Evolutionary conservation across 306 rosid genomes (phyloP).

Genomic region (Acacia acuminata): DNA sequence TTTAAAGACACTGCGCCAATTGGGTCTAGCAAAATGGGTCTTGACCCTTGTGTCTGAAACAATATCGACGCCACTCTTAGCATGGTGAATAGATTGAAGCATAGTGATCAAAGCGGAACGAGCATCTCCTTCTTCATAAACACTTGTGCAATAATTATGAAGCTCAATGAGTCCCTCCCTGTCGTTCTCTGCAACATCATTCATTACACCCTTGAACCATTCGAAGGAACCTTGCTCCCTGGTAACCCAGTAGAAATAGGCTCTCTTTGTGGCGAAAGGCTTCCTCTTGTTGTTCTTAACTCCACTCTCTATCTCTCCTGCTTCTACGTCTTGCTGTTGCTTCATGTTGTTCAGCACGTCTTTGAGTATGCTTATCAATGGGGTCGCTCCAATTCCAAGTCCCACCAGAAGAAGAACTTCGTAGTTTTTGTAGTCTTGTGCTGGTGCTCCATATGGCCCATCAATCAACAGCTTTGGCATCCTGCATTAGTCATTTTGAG

Average conservation of each 20-base stretch:
- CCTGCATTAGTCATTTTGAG: constrained; percentile 37
- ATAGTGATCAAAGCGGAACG: constrained; percentile 79
- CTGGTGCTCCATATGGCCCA: constrained; percentile 94
- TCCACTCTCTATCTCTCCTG: constrained; percentile 35
- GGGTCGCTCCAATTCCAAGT: constrained; percentile 89
- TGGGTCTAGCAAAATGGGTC: constrained; percentile 82
- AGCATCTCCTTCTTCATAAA: constrained; percentile 88
- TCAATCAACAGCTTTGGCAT: constrained; percentile 75
- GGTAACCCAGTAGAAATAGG: constrained; percentile 93
- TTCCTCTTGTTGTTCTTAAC: constrained; percentile 44
- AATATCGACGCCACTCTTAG: constrained; percentile 68
- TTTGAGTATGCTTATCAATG: constrained; percentile 79
- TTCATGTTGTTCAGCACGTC: constrained; percentile 82
- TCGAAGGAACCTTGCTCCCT: constrained; percentile 86
- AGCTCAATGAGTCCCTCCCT: constrained; percentile 66
- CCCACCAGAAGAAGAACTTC: constrained; percentile 87
- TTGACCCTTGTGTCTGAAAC: constrained; percentile 82
- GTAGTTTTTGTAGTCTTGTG: constrained; percentile 86
- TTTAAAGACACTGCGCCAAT: constrained; percentile 79
- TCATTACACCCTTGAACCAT: constrained; percentile 86
- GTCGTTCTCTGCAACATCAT: constrained; percentile 79
- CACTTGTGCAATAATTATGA: constrained; percentile 83
- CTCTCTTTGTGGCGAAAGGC: constrained; percentile 67
- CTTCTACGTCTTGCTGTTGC: constrained; percentile 56
- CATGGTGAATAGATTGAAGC: constrained; percentile 84